Evolutionary conservation across 1,284 basidiomycete genomes (phyloP).

Genomic region (Ceratobasidium sp.): DNA sequence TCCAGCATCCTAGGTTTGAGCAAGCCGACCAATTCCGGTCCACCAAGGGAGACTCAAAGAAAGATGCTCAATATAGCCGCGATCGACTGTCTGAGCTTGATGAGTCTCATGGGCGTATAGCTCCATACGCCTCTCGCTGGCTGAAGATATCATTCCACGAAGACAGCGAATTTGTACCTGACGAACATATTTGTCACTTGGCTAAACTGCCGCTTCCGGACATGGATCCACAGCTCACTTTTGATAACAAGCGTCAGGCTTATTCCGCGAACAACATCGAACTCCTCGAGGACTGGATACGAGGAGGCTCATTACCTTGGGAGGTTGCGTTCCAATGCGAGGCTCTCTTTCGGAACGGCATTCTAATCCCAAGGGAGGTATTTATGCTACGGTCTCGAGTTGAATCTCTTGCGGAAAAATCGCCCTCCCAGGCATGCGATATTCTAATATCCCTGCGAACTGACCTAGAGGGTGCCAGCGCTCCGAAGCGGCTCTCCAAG

Average conservation of each 20-base stretch:
- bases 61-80: conserved; percentile 9
- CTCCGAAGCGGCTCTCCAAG: neutral
- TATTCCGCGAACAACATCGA: conserved; percentile 15
- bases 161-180: neutral
- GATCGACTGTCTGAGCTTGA: conserved; percentile 15
- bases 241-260: neutral
- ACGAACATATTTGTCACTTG: conserved; percentile 24
- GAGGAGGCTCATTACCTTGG: conserved; percentile 34
- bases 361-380: conserved; percentile 42
- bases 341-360: conserved; percentile 23
- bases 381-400: conserved; percentile 4
- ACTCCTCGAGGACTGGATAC: neutral
- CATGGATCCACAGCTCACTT: neutral
- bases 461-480: neutral
- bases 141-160: conserved; percentile 26
- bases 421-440: conserved; percentile 3
- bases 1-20: conserved; percentile 29
- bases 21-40: neutral
- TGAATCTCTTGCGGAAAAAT: neutral
- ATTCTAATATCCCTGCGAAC: conserved; percentile 3
- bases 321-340: conserved; percentile 42
- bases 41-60: neutral
- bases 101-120: conserved; percentile 31
- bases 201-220: conserved; percentile 19
- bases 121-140: conserved; percentile 28